These are phyloP conservation scores for Ilex asprella DNA, from an alignment of 257 asterid genomes.

Conservation along the genomic window DNA sequence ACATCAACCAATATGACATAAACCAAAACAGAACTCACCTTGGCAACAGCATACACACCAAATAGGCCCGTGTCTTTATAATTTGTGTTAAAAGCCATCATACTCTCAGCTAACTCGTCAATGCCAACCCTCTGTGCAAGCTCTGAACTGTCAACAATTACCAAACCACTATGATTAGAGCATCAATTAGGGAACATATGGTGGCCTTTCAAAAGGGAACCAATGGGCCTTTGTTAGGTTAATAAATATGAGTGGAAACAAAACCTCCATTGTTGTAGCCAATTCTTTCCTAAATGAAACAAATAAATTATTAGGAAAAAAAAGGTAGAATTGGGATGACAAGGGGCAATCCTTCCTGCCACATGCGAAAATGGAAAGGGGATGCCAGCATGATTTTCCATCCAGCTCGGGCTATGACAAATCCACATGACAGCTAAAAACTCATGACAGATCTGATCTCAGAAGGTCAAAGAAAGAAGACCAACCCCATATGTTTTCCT, in stretches of 20 bases:
- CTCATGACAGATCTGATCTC: too few species aligned
- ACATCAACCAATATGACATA: too few species aligned
- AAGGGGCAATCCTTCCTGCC: too few species aligned
- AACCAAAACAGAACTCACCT: neutral
- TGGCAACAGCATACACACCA: constrained; percentile 3
- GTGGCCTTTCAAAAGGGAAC: neutral
- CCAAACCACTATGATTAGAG: neutral
- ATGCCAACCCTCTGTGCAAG: neutral
- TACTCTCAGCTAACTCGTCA: neutral
- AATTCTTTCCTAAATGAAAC: too few species aligned
- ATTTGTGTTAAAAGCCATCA: constrained; percentile 2
- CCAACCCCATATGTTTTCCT: neutral
- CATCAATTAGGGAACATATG: neutral
- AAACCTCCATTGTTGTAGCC: neutral
- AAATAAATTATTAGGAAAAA: neutral
- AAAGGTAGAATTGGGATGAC: neutral
- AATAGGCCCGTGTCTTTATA: constrained; percentile 1
- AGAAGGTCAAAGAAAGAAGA: neutral
- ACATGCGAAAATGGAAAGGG: too few species aligned
- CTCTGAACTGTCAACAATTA: neutral
- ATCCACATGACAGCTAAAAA: too few species aligned
- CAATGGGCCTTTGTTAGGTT: neutral
- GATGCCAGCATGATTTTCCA: too few species aligned
- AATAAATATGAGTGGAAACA: neutral
- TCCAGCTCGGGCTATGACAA: too few species aligned